Percentiles rank a stretch among this genome's conserved stretches.
Conservation (phyloP, 1,284 basidiomycete species). For the Papiliotrema nemorosa region DNA sequence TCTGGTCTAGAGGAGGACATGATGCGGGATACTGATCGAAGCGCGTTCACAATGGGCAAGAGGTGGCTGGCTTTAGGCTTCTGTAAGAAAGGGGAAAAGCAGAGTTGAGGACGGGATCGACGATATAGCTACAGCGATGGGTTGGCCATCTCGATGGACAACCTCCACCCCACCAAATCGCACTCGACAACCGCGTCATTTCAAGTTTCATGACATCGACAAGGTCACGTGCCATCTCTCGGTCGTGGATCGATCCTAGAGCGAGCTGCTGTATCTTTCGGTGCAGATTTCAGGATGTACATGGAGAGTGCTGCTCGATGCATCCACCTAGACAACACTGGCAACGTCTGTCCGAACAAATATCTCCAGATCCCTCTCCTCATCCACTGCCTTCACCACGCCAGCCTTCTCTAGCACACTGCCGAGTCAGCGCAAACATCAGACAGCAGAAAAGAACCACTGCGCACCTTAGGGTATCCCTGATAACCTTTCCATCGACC, state of each 20-base stretch:
- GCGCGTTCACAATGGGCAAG: neutral
- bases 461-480: constrained; percentile 66
- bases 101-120: no score
- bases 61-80: neutral
- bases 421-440: neutral
- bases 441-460: constrained; percentile 21
- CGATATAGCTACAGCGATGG: no score
- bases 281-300: no score
- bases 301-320: no score
- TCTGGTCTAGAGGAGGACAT: constrained; percentile 20
- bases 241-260: no score
- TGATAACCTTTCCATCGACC: constrained; percentile 63
- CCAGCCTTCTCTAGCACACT: constrained; percentile 72
- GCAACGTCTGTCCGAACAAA: constrained; percentile 63
- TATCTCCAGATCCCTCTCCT: constrained; percentile 58
- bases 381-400: constrained; percentile 61
- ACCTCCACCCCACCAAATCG: neutral
- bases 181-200: no score
- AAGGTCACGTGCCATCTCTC: no score
- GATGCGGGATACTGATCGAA: neutral
- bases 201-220: no score
- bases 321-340: constrained; percentile 49
- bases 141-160: no score
- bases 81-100: neutral
- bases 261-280: no score